Evolutionary conservation across 1,284 basidiomycete genomes (phyloP).

Genomic region (Peniophora sp.): DNA sequence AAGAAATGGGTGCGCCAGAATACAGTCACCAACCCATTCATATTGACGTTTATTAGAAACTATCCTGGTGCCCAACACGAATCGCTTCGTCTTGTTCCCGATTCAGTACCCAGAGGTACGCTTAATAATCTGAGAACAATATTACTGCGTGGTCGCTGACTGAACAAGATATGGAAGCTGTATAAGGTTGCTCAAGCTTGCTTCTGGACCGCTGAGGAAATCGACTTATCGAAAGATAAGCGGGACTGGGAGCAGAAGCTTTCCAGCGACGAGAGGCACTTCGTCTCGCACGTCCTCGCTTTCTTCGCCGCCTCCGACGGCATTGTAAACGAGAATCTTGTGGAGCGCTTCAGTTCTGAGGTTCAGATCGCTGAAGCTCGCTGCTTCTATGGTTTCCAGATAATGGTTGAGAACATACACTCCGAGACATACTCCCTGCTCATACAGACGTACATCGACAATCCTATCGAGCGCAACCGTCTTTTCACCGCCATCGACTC

Average conservation of each 20-base stretch:
- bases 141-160: background rate
- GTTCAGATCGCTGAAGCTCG: conserved; percentile 94
- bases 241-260: conserved; percentile 92
- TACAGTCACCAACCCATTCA: too few species aligned
- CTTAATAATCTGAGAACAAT: background rate
- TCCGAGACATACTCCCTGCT: conserved; percentile 97
- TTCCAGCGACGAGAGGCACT: conserved; percentile 91
- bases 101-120: conserved; percentile 88
- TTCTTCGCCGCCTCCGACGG: conserved; percentile 98
- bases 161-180: conserved; percentile 87
- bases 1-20: too few species aligned
- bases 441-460: conserved; percentile 97
- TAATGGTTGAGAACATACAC: conserved; percentile 99
- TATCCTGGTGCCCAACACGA: too few species aligned
- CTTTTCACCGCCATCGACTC: conserved; percentile 95
- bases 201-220: conserved; percentile 98
- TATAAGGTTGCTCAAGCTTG: conserved; percentile 92
- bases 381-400: conserved; percentile 99
- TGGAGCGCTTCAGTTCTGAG: conserved; percentile 92
- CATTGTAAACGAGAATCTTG: conserved; percentile 96
- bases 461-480: conserved; percentile 73
- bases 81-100: conserved; percentile 86
- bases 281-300: conserved; percentile 93
- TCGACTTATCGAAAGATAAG: conserved; percentile 91
- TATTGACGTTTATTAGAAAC: too few species aligned